Base-by-base conservation (phyloP, 805 yeast species). In the Lachancea meyersii region DNA sequence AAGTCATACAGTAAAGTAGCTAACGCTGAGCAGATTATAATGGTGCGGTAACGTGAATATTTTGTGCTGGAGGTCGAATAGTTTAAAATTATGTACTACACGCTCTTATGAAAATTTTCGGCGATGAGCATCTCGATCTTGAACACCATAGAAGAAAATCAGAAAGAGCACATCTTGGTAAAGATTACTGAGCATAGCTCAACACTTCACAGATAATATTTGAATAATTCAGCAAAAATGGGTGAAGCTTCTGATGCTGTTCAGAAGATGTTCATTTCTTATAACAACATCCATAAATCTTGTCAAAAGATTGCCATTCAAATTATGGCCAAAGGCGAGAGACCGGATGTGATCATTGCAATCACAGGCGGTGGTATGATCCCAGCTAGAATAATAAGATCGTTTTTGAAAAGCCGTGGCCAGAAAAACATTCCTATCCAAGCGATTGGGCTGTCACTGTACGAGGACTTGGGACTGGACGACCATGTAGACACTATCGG, bases 251-350 rank as follows among this genome's bases (percentile, higher is more conserved):
- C 35, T 2, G 31, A 11, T 5, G 58, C 46, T 18, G 48, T 53
- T 16, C 72, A 73, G 28, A 77, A 76, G 55, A 55, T 70, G 38
- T 83, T 77, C 65, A 79, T 86, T 50, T 79, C 89, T 17, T 86
- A 86, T 73, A 82, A 86, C 68, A 73, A 79, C 57, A 79, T 86
- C 46, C 95, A 86, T 70, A 86, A 86, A 69, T 72, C 83, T 46
- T 86, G 95, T 61, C 86, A 83, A 65, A 73, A 76, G 57, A 70
- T 77, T 11, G 85, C 86, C 9, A 70, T 61, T 30, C 63, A 68
- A 41, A 71, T 82, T 54, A 64, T 70, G 54, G 69, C 62, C 46
- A 64, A 56, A 41, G 48, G 53, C 34, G 64, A 61, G 48, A 67
- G 68, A 33, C 72, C 77, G 31, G 84, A 79, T 59, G 66, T 78